These are phyloP conservation scores for Mycena citricolor DNA, from an alignment of 1,284 basidiomycete genomes.

Conservation along the genomic window DNA sequence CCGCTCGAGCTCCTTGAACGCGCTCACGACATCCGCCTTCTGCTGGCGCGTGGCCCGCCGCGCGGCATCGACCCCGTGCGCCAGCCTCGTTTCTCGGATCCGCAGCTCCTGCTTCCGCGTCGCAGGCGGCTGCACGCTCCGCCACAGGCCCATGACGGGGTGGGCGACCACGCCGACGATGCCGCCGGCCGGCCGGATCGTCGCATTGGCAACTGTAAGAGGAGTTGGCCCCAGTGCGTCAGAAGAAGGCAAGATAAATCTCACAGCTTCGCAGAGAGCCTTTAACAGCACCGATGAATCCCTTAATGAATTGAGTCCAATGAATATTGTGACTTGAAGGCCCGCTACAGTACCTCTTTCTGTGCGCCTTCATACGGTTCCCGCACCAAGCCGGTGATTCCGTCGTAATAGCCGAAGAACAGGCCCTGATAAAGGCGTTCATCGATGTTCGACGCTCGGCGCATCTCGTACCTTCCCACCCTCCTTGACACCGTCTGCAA, in stretches of 20 bases:
- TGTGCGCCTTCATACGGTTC: conserved; percentile 49
- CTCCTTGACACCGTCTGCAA: conserved; percentile 45
- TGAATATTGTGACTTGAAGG: neutral
- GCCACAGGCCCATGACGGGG: conserved; percentile 44
- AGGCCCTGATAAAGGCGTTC: conserved; percentile 30
- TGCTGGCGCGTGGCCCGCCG: conserved; percentile 33
- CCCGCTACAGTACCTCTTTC: conserved; percentile 37
- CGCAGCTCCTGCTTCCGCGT: conserved; percentile 32
- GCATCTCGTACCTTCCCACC: conserved; percentile 38
- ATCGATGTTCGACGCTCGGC: neutral
- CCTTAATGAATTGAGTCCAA: conserved; percentile 28
- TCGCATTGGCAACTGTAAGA: conserved; percentile 42
- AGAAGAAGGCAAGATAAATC: conserved; percentile 20
- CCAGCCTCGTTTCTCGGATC: conserved; percentile 36
- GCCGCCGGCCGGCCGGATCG: conserved; percentile 45
- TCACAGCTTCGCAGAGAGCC: conserved; percentile 48
- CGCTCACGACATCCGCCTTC: conserved; percentile 35
- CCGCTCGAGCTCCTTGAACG: conserved; percentile 38
- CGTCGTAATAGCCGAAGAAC: conserved; percentile 49
- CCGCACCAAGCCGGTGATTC: conserved; percentile 51
- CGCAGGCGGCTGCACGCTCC: conserved; percentile 33
- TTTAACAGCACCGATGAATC: conserved; percentile 47
- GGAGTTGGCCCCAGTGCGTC: neutral
- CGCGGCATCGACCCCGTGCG: conserved; percentile 39
- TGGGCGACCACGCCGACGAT: conserved; percentile 43